phyloP scores from a whole-genome alignment of 768 basidiomycete genomes.

The Suillus bovinus region DNA sequence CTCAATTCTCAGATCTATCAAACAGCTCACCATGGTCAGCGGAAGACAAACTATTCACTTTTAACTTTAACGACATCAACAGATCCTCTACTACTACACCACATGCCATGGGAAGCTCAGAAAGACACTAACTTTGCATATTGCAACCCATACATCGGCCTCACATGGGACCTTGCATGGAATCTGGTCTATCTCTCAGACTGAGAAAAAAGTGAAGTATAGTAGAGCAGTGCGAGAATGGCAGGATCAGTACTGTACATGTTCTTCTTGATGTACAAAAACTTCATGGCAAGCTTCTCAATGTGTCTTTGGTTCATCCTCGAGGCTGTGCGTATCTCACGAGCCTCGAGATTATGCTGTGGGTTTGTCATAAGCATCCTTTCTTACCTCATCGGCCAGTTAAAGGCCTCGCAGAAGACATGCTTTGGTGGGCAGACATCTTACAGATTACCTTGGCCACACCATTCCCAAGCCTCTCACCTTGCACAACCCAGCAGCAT shows the following conservation, averaged over 20 bases:
- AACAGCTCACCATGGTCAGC: constrained; percentile 16
- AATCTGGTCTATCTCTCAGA: background rate
- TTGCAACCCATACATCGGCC: constrained; percentile 29
- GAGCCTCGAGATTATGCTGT: too few relatives aligned
- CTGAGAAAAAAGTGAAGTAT: constrained; percentile 22
- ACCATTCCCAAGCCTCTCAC: background rate
- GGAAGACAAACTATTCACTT: constrained; percentile 21
- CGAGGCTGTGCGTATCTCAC: too few relatives aligned
- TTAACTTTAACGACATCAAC: constrained; percentile 37
- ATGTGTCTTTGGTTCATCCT: too few relatives aligned
- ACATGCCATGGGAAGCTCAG: background rate
- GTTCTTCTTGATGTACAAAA: constrained; percentile 24
- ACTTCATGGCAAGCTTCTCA: too few relatives aligned
- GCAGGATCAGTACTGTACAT: constrained; percentile 23
- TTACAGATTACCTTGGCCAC: background rate
- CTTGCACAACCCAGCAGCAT: background rate
- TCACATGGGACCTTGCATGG: constrained; percentile 34
- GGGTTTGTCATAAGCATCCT: too few relatives aligned
- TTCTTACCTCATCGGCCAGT: too few relatives aligned
- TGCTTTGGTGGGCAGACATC: too few relatives aligned
- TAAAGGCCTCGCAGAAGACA: too few relatives aligned
- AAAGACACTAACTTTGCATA: constrained; percentile 31
- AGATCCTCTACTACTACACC: constrained; percentile 16
- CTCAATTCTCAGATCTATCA: constrained; percentile 26
- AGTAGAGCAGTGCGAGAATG: constrained; percentile 30